Percentiles rank a stretch among this genome's conserved stretches.
Evolutionary conservation across 2,329 filamentous ascomycete genomes (phyloP).

Genomic region (Penicillium fuscoglaucum): DNA sequence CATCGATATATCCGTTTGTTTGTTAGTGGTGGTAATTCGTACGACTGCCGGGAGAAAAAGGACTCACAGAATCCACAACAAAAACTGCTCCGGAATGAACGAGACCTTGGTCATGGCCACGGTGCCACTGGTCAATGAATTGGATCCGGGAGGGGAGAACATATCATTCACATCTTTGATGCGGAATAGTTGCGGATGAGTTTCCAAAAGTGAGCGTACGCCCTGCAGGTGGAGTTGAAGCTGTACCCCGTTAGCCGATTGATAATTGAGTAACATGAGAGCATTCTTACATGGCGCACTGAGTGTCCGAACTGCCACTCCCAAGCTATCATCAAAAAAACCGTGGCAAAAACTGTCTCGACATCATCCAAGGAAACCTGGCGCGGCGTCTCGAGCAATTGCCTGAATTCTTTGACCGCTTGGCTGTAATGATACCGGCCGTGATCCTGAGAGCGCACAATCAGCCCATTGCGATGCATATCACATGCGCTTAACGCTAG

Average conservation of each 20-base stretch:
- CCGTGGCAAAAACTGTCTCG: conserved; percentile 38
- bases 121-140: conserved; percentile 11
- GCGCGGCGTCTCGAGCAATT: conserved; percentile 34
- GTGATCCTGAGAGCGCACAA: conserved; percentile 30
- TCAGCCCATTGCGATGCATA: conserved; percentile 37
- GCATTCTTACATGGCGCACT: conserved; percentile 24
- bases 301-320: conserved; percentile 42
- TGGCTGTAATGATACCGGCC: conserved; percentile 38
- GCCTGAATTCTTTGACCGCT: conserved; percentile 40
- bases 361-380: conserved; percentile 32
- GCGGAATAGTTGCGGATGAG: conserved; percentile 36
- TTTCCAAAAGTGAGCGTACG: conserved; percentile 37
- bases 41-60: neutral
- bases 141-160: conserved; percentile 25
- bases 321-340: conserved; percentile 40
- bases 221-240: conserved; percentile 40
- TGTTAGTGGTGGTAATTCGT: conserved; percentile 1
- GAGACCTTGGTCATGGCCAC: conserved; percentile 25
- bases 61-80: conserved; percentile 39
- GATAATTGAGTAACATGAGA: too few species aligned
- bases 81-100: conserved; percentile 39
- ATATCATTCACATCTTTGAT: conserved; percentile 33
- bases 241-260: neutral
- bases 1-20: conserved; percentile 31
- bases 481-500: conserved; percentile 40